Conservation (phyloP, 257 asterid genomes). For the Nicotiana benthamiana region DNA sequence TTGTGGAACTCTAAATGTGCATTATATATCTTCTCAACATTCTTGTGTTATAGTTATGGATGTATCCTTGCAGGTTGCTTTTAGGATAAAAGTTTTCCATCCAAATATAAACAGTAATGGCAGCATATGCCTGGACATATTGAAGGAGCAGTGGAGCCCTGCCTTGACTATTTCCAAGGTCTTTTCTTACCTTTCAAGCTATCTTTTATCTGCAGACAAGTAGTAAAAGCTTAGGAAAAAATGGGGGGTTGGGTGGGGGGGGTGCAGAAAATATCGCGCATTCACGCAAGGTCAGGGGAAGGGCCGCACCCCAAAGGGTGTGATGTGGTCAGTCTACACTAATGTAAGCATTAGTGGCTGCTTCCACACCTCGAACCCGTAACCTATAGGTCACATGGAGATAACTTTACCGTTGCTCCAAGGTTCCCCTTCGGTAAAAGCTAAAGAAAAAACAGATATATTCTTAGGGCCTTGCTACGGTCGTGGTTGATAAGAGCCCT, state of each 20-base stretch:
- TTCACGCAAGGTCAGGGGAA: no score
- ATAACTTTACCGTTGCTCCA: no score
- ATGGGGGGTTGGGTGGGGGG: no score
- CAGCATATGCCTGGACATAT: constrained; percentile 69
- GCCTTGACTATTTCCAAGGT: constrained; percentile 78
- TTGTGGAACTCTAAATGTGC: not conserved
- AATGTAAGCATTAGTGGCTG: no score
- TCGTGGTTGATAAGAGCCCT: not conserved
- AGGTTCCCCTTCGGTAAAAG: no score
- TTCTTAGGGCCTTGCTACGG: not conserved
- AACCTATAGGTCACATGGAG: no score
- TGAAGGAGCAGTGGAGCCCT: constrained; percentile 91
- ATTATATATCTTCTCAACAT: not conserved
- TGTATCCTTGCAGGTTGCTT: constrained; percentile 49
- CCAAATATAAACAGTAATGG: constrained; percentile 78
- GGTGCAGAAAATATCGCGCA: no score
- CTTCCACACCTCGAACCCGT: no score
- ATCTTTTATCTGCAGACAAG: not conserved
- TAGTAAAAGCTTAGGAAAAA: not conserved
- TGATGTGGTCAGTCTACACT: no score
- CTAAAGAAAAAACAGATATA: not conserved
- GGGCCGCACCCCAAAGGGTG: no score
- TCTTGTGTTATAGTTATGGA: not conserved
- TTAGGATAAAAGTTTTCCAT: constrained; percentile 72
- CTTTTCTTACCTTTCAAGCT: not conserved